Evolutionary conservation across 257 asterid genomes (phyloP).

Genomic region (Anisodus acutangulus): DNA sequence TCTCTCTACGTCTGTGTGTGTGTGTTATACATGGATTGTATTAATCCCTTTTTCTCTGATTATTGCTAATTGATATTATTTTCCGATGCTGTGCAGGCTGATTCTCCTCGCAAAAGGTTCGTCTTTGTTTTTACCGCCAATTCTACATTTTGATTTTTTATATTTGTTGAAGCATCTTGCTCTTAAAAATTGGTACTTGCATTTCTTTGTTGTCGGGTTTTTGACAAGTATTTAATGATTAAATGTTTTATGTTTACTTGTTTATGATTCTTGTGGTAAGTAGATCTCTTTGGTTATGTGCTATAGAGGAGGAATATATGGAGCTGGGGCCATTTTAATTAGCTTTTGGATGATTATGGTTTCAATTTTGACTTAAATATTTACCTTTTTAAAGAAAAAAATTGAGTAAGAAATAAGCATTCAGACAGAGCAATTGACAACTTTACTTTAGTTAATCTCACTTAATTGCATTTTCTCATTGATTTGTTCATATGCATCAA

Average conservation of each 20-base stretch:
- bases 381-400: background rate
- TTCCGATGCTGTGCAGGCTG: slow-evolving; percentile 21
- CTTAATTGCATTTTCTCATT: background rate
- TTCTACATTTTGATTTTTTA: background rate
- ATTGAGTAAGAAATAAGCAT: background rate
- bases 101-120: slow-evolving; percentile 34
- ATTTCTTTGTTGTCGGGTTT: background rate
- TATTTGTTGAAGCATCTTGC: slow-evolving; percentile 6
- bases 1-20: background rate
- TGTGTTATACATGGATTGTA: background rate
- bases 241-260: background rate
- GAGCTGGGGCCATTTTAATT: background rate
- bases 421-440: background rate
- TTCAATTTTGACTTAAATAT: background rate
- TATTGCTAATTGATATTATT: background rate
- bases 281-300: background rate
- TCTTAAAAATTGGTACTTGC: background rate
- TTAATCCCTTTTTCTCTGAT: background rate
- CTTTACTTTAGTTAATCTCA: background rate
- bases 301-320: slow-evolving; percentile 6
- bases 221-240: background rate
- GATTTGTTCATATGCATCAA: background rate
- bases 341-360: background rate
- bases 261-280: background rate
- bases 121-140: background rate